These are phyloP conservation scores for Zoysia japonica DNA, from an alignment of 176 grass and related monocot species.

Conservation along the genomic window DNA sequence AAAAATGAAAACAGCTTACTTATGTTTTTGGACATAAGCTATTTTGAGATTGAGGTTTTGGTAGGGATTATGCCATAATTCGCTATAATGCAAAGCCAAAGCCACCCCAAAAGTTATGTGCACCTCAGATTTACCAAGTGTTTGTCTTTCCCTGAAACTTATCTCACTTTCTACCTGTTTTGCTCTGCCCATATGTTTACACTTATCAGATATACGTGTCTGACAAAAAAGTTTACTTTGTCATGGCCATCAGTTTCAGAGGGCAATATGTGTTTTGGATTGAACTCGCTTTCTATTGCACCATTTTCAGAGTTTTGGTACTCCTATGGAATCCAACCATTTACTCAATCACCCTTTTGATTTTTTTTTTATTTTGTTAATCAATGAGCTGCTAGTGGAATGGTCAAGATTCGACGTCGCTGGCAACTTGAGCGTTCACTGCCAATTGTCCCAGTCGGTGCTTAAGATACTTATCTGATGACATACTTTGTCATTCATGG, in stretches of 20 bases:
- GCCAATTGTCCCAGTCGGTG: not conserved
- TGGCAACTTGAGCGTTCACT: not conserved
- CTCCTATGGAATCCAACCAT: not conserved
- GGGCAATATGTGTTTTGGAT: no score
- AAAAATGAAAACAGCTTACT: no score
- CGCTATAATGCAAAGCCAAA: no score
- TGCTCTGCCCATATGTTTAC: not conserved
- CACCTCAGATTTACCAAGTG: not conserved
- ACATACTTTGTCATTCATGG: constrained; percentile 9
- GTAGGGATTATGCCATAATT: no score
- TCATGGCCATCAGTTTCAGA: not conserved
- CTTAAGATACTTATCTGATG: constrained; percentile 6
- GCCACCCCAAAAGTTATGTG: no score
- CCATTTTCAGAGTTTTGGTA: not conserved
- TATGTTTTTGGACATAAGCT: no score
- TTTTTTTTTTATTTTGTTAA: constrained; percentile 9
- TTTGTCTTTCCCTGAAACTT: not conserved
- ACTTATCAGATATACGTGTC: no score
- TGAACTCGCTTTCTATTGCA: not conserved
- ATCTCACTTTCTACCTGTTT: constrained; percentile 4
- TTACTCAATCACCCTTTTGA: not conserved
- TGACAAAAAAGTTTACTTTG: not conserved
- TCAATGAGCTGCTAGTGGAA: constrained; percentile 1
- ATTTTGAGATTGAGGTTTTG: no score
- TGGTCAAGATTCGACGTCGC: constrained; percentile 1